phyloP scores from a whole-genome alignment of 1,139 yeast genomes.

The Meyerozyma athensensis region DNA sequence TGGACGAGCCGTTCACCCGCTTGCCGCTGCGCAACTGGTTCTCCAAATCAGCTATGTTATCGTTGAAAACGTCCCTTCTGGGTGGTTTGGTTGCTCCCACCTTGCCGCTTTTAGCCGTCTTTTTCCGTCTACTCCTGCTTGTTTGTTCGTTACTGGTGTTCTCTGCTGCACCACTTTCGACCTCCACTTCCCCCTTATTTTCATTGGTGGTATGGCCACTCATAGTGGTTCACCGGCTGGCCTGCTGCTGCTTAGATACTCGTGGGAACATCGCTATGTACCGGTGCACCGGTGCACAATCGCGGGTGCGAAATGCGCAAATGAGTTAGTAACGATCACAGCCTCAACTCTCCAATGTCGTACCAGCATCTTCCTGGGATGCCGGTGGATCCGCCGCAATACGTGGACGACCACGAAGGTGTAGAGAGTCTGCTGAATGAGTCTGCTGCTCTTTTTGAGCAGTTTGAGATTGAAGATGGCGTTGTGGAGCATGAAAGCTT shows the following conservation, averaged over 20 bases:
- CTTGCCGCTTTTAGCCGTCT: conserved; percentile 1
- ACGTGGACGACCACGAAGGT: not conserved
- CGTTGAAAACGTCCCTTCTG: not conserved
- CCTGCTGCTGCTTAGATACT: not conserved
- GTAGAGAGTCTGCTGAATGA: conserved; percentile 18
- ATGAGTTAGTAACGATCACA: not conserved
- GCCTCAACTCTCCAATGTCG: conserved; percentile 1
- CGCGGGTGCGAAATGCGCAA: not conserved
- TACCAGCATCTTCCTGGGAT: conserved; percentile 4
- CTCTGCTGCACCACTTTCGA: too few relatives aligned
- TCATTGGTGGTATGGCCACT: conserved; percentile 1
- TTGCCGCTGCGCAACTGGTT: conserved; percentile 1
- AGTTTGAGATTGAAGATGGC: conserved; percentile 41
- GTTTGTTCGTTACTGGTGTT: too few relatives aligned
- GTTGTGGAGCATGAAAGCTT: conserved; percentile 19
- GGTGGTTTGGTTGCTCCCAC: not conserved
- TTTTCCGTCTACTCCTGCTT: not conserved
- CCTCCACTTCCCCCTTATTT: not conserved
- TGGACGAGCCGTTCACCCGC: conserved; percentile 9
- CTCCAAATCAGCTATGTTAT: not conserved
- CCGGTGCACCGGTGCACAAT: conserved; percentile 1
- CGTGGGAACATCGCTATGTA: not conserved
- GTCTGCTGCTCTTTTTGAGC: conserved; percentile 22
- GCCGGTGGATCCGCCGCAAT: conserved; percentile 5
- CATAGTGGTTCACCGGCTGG: not conserved